phyloP scores from a whole-genome alignment of 106 monocot species.

The Apostasia ramifera region DNA sequence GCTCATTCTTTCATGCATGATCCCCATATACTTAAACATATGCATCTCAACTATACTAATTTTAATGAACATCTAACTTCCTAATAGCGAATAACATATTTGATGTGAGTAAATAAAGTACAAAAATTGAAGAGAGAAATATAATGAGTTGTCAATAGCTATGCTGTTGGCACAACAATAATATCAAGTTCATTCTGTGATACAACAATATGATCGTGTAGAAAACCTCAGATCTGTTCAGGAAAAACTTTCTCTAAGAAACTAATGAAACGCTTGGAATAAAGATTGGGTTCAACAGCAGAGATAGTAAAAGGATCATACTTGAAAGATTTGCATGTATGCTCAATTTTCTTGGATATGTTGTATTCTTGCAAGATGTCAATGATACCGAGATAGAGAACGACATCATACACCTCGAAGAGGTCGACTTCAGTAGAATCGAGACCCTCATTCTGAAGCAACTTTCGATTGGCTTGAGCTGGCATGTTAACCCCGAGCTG shows the following conservation, averaged over 20 bases:
- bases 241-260: conserved; percentile 94
- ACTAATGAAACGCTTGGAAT: conserved; percentile 62
- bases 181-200: too few species aligned
- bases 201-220: too few species aligned
- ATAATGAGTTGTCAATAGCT: too few species aligned
- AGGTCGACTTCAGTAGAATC: conserved; percentile 29
- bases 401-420: conserved; percentile 70
- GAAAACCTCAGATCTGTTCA: conserved; percentile 25
- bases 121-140: too few species aligned
- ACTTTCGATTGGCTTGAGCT: conserved; percentile 56
- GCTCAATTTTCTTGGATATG: conserved; percentile 71
- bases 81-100: too few species aligned
- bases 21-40: too few species aligned
- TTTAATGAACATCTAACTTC: too few species aligned
- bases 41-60: too few species aligned
- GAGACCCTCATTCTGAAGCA: conserved; percentile 22
- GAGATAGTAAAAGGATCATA: conserved; percentile 82
- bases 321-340: conserved; percentile 67
- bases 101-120: too few species aligned
- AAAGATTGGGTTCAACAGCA: conserved; percentile 69
- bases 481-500: conserved; percentile 99
- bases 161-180: too few species aligned
- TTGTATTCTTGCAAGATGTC: conserved; percentile 94
- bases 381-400: conserved; percentile 92
- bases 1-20: too few species aligned